Percentiles rank a stretch among this genome's conserved stretches.
These are phyloP conservation scores for Irpex lacteus DNA, from an alignment of 1,284 basidiomycete species.

Conservation along the genomic window DNA sequence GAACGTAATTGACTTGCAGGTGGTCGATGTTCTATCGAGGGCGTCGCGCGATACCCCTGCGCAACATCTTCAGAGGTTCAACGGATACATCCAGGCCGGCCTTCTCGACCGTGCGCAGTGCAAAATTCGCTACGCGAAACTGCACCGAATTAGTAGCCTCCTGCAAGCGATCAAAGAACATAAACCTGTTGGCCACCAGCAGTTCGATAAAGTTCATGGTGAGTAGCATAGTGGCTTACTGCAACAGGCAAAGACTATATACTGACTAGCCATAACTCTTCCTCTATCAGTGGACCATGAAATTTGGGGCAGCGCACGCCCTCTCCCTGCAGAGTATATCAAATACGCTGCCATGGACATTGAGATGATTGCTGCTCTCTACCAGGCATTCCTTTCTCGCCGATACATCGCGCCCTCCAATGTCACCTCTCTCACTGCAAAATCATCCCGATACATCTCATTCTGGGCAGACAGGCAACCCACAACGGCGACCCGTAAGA, in stretches of 20 bases:
- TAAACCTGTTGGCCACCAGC: not conserved
- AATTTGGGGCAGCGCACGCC: not conserved
- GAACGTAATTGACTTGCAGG: conserved; percentile 20
- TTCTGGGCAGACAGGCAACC: not conserved
- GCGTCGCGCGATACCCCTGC: not conserved
- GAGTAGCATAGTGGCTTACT: not conserved
- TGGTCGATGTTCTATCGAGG: conserved; percentile 16
- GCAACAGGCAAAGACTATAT: not conserved
- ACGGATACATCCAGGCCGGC: not conserved
- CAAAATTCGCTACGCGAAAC: not conserved
- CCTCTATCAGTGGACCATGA: not conserved
- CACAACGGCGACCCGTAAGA: not conserved
- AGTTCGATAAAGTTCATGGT: not conserved
- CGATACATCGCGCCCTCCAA: not conserved
- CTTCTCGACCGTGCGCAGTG: not conserved
- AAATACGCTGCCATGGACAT: conserved; percentile 8
- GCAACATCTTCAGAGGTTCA: conserved; percentile 1
- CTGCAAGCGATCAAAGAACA: not conserved
- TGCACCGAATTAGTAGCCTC: not conserved
- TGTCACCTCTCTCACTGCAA: not conserved
- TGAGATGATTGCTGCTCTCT: conserved; percentile 2
- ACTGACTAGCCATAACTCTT: not conserved
- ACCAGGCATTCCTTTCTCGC: not conserved
- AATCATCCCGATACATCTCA: not conserved
- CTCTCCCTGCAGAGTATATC: conserved; percentile 1